Percentiles rank a stretch among this genome's conserved stretches.
These are phyloP conservation scores for Grammothele lineata DNA, from an alignment of 768 basidiomycete genomes.

Conservation along the genomic window DNA sequence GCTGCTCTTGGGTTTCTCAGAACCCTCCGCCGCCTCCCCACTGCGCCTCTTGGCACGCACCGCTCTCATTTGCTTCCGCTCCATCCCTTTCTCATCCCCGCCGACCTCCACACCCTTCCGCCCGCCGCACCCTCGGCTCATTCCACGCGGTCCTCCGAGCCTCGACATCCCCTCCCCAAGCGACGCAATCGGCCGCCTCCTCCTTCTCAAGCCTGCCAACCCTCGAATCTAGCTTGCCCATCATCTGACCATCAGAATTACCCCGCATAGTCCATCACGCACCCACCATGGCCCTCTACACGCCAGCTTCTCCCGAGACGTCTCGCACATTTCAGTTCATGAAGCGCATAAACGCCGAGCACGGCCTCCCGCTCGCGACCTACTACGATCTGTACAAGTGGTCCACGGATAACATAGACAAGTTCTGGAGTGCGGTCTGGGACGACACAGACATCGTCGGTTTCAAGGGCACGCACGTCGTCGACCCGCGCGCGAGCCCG, in stretches of 20 bases:
- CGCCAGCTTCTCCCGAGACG: constrained; percentile 36
- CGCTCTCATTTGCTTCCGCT: not conserved
- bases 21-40: not conserved
- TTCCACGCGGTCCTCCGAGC: no score
- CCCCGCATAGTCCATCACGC: not conserved
- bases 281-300: constrained; percentile 32
- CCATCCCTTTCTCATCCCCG: not conserved
- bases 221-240: not conserved
- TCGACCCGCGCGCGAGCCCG: constrained; percentile 51
- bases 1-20: not conserved
- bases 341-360: constrained; percentile 43
- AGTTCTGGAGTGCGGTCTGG: constrained; percentile 76
- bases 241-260: constrained; percentile 2
- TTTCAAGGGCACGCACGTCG: constrained; percentile 54
- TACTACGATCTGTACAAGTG: constrained; percentile 67
- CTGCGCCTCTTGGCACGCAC: constrained; percentile 1
- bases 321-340: constrained; percentile 50
- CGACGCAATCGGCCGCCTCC: no score
- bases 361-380: constrained; percentile 39
- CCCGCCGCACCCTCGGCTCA: not conserved
- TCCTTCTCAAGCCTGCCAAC: constrained; percentile 1
- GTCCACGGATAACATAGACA: constrained; percentile 55
- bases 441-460: constrained; percentile 61
- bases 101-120: not conserved
- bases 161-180: no score